Percentiles rank a stretch among this genome's conserved stretches.
Conservation (phyloP, 2,329 filamentous ascomycete species). For the Uncinocarpus reesii region DNA sequence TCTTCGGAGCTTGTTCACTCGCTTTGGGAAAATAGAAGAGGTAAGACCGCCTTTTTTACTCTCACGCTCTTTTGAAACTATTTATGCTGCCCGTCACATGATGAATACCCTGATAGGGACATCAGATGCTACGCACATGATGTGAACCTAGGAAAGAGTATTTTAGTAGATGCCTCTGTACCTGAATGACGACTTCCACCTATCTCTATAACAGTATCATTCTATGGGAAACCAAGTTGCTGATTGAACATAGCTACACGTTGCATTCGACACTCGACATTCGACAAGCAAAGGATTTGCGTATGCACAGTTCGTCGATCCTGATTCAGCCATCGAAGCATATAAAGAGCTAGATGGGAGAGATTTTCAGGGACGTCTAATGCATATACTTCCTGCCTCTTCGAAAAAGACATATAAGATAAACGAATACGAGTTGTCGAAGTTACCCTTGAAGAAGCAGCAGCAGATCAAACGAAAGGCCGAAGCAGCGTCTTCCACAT, state of each 20-base stretch:
- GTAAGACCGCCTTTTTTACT: slow-evolving; percentile 46
- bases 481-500: slow-evolving; percentile 64
- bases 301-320: slow-evolving; percentile 66
- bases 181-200: slow-evolving; percentile 48
- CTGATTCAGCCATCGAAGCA: slow-evolving; percentile 64
- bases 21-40: slow-evolving; percentile 72
- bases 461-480: slow-evolving; percentile 77
- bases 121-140: slow-evolving; percentile 95
- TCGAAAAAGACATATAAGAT: slow-evolving; percentile 71
- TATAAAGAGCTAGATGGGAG: slow-evolving; percentile 70
- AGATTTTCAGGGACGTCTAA: slow-evolving; percentile 80
- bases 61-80: slow-evolving; percentile 17
- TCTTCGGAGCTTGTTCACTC: slow-evolving; percentile 57
- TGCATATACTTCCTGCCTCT: slow-evolving; percentile 79
- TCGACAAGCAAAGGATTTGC: slow-evolving; percentile 81
- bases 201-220: slow-evolving; percentile 19
- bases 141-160: slow-evolving; percentile 78
- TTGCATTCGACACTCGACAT: slow-evolving; percentile 60
- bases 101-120: slow-evolving; percentile 99
- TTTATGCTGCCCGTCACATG: slow-evolving; percentile 44
- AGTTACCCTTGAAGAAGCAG: slow-evolving; percentile 89
- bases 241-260: slow-evolving; percentile 57
- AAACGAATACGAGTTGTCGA: slow-evolving; percentile 81
- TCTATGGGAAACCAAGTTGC: slow-evolving; percentile 8
- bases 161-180: slow-evolving; percentile 99